These are phyloP conservation scores for Trametes sp. DNA, from an alignment of 1,284 basidiomycete species.

Conservation along the genomic window DNA sequence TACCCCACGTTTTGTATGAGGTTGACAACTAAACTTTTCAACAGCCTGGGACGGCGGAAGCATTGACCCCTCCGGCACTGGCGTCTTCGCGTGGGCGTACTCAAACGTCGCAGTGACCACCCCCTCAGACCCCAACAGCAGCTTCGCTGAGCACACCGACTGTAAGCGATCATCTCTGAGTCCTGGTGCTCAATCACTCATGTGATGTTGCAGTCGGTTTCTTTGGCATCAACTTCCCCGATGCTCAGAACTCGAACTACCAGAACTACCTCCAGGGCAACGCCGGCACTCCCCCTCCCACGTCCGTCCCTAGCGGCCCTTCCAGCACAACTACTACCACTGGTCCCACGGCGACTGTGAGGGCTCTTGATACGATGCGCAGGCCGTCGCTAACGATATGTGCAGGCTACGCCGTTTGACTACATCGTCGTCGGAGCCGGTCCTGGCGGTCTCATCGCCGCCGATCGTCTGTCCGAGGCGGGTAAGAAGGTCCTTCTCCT, in stretches of 20 bases:
- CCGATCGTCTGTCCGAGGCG: constrained; percentile 65
- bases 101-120: constrained; percentile 46
- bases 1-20: neutral
- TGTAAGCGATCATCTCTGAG: constrained; percentile 42
- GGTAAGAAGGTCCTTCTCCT: constrained; percentile 69
- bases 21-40: neutral
- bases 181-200: neutral
- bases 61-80: constrained; percentile 49
- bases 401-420: constrained; percentile 59
- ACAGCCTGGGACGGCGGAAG: constrained; percentile 42
- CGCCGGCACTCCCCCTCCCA: constrained; percentile 40
- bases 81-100: constrained; percentile 62
- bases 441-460: constrained; percentile 55
- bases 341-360: constrained; percentile 48
- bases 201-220: constrained; percentile 55
- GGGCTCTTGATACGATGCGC: constrained; percentile 13
- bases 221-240: constrained; percentile 58
- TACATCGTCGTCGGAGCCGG: constrained; percentile 70
- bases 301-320: constrained; percentile 34
- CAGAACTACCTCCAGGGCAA: constrained; percentile 58
- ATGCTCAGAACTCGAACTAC: constrained; percentile 58
- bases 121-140: constrained; percentile 48
- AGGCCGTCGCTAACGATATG: neutral
- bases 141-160: constrained; percentile 54
- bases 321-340: constrained; percentile 41